Base-by-base conservation (phyloP, 2,329 filamentous ascomycete species). In the Sclerotinia spermophila region DNA sequence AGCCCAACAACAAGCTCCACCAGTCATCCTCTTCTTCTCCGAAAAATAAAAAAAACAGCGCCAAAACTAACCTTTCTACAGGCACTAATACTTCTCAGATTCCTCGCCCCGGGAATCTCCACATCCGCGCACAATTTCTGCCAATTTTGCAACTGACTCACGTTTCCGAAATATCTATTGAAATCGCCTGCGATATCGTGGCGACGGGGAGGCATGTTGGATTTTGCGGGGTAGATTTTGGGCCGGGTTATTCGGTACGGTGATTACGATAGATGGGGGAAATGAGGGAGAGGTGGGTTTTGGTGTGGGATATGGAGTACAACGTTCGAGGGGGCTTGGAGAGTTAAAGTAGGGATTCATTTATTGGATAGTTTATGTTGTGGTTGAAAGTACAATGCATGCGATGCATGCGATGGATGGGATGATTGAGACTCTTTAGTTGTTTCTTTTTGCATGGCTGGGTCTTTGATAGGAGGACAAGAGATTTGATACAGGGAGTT, bases 91-190 rank as follows among this genome's bases (percentile, higher is more conserved):
- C 67, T 68, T 3, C 1, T 13, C 19, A 35, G n/a, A 21, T n/a
- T 3, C 8, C 38, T 3, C 40, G 40, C 59, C 5, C 19, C 19
- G 7, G 27, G 15, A 30, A 61, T 51, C 13, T 17, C 10, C 27
- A 68, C 67, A 68, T 68, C 40, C 17, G 8, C 19, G 35, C 67
- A 68, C 17, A 68, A 51, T n/a, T 30, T 21, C 56, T 68, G 67
- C 67, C 67, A 68, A 51, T 68, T 68, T 27, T 13, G 42, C 13
- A 68, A 55, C 4, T 19, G 10, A 7, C 7, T 51, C 4, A 38
- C 21, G 11, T 68, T 33, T 2, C 67, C 67, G 8, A 68, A 68
- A 27, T 62, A 68, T 8, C 24, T 24, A 10, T 51, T 33, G 5
- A 68, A 68, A 45, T 42, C 55, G 0, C 24, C 55, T 2, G 27